Evolutionary conservation across 768 basidiomycete genomes (phyloP).

Genomic region (Suillus sp.): DNA sequence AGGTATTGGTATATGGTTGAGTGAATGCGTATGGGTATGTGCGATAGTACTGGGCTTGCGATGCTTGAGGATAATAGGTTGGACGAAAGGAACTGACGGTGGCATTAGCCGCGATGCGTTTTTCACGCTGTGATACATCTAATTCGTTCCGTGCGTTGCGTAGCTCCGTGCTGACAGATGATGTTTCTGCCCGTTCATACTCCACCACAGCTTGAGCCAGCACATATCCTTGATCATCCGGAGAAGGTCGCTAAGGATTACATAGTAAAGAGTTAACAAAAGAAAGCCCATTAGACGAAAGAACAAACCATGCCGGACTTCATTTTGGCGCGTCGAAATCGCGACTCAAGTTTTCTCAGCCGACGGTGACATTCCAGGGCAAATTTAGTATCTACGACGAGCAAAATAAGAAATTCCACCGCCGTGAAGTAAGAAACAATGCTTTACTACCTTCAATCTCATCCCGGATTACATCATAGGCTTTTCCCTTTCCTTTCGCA

Average conservation of each 20-base stretch:
- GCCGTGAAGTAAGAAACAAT: not conserved
- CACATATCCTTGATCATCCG: conserved; percentile 63
- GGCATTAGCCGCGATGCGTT: conserved; percentile 46
- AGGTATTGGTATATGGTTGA: conserved; percentile 48
- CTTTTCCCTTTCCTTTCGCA: conserved; percentile 69
- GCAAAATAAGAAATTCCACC: conserved; percentile 10
- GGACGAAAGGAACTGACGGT: conserved; percentile 43
- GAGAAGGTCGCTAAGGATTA: conserved; percentile 53
- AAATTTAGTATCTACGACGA: conserved; percentile 61
- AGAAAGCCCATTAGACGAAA: not conserved
- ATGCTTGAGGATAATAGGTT: conserved; percentile 35
- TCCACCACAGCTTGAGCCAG: conserved; percentile 68
- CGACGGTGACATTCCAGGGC: conserved; percentile 68
- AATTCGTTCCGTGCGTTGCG: conserved; percentile 63
- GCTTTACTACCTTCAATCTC: conserved; percentile 55
- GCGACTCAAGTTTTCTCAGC: conserved; percentile 52
- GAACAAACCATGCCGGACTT: conserved; percentile 57
- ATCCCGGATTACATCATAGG: conserved; percentile 44
- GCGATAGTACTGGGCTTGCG: conserved; percentile 61
- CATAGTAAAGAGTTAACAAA: conserved; percentile 9
- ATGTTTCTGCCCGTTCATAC: conserved; percentile 62
- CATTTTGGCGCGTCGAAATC: conserved; percentile 57
- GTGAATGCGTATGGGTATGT: conserved; percentile 66
- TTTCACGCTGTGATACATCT: conserved; percentile 70
- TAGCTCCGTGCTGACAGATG: conserved; percentile 57